phyloP scores from a whole-genome alignment of 768 basidiomycete species.

The Lactifluus pinguis region DNA sequence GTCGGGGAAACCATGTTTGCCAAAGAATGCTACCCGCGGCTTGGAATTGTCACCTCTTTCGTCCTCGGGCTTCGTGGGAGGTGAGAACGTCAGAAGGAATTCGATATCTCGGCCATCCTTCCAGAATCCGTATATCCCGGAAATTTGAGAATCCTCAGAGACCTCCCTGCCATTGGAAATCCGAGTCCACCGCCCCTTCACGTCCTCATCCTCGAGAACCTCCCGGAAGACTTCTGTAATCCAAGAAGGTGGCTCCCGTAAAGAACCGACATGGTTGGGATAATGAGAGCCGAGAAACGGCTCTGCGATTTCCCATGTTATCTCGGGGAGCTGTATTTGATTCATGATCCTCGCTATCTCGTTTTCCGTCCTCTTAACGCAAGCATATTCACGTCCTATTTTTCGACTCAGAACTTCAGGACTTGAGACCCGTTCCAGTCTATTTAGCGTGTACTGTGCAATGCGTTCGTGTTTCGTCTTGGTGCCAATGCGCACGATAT shows the following conservation, averaged over 20 bases:
- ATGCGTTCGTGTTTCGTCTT: slow-evolving; percentile 51
- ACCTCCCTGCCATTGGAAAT: background rate
- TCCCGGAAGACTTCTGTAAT: background rate
- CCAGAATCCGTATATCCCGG: slow-evolving; percentile 9
- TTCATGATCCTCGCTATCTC: slow-evolving; percentile 41
- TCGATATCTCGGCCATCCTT: background rate
- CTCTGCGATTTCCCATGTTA: slow-evolving; percentile 26
- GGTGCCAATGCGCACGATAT: slow-evolving; percentile 59
- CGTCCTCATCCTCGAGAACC: background rate
- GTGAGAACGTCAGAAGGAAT: background rate
- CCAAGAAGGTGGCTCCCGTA: slow-evolving; percentile 34
- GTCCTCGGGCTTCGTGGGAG: background rate
- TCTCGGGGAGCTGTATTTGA: slow-evolving; percentile 1
- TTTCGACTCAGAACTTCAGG: slow-evolving; percentile 33
- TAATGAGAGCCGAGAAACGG: slow-evolving; percentile 36
- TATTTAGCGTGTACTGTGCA: slow-evolving; percentile 52
- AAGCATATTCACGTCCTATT: slow-evolving; percentile 27
- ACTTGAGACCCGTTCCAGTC: slow-evolving; percentile 38
- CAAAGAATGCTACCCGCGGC: slow-evolving; percentile 28
- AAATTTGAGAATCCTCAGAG: background rate
- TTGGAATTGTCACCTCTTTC: background rate
- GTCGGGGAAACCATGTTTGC: slow-evolving; percentile 26
- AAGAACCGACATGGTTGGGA: slow-evolving; percentile 38
- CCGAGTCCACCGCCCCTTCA: background rate
- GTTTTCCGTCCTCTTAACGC: slow-evolving; percentile 37